Evolutionary conservation across 2,329 filamentous ascomycete species (phyloP), one percentile per base, ranked within the genome.

Genomic region (Colletotrichum sp.): DNA sequence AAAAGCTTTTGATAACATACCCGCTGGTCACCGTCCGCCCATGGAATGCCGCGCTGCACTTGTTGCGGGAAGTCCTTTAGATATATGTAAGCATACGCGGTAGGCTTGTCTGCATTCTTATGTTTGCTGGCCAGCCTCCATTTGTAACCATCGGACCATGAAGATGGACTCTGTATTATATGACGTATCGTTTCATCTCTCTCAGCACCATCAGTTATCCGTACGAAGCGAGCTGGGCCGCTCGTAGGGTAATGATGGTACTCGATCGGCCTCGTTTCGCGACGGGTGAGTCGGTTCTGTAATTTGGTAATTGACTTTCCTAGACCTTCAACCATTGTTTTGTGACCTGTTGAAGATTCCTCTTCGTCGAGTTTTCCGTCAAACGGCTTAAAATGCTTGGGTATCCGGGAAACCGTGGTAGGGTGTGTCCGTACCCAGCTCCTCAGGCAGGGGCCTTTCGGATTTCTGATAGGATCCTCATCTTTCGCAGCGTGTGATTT

Each of bases 281-380:
- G n/a, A n/a, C n/a, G 43, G n/a, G 10, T 13, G n/a, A 22, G 4
- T 13, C n/a, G n/a, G n/a, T 13, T 13, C n/a, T 22, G 43, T 52
- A 52, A 22, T 4, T 13, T 22, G n/a, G n/a, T 52, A 8, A 52
- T 8, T 52, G 43, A 13, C 9, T 13, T 52, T 52, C 10, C 2
- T 4, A 52, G 43, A 52, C n/a, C 4, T 52, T 52, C 6, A 4
- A 6, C 2, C 4, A 22, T 52, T 13, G 43, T 52, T 52, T 52
- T 52, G 12, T 13, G 43, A 52, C n/a, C 0, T 3, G n/a, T 22
- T n/a, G n/a, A 52, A 22, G 43, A 4, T 52, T 1, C 1, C n/a
- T 22, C 12, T n/a, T 4, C 4, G 0, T 1, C 10, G n/a, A 4
- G n/a, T 0, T 6, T 52, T 52, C 2, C 2, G 5, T 52, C n/a